Conservation (phyloP, 192 early-diverging fungal genomes). For the Linnemannia elongata region DNA sequence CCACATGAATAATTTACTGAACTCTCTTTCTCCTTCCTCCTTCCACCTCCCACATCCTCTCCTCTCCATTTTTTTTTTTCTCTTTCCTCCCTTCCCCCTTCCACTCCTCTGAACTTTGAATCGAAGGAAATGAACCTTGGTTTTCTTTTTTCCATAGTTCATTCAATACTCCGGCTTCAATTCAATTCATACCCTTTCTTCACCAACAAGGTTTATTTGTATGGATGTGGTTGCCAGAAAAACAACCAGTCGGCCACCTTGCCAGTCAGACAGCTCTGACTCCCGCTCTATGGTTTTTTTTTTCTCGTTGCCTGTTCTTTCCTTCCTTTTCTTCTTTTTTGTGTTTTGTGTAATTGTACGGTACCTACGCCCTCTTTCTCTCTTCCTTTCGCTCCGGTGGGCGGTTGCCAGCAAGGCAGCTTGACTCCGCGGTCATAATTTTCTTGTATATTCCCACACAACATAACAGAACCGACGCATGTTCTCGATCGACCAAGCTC, state of each 20-base stretch:
- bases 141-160: background rate
- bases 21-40: background rate
- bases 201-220: background rate
- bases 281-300: background rate
- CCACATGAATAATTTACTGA: background rate
- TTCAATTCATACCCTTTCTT: background rate
- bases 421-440: background rate
- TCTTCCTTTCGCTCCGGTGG: background rate
- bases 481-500: slow-evolving; percentile 1
- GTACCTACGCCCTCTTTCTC: background rate
- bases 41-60: background rate
- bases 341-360: background rate
- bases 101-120: background rate
- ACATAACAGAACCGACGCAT: background rate
- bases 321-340: background rate
- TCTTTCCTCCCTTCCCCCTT: background rate
- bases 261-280: background rate
- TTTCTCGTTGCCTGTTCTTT: background rate
- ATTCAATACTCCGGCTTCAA: background rate
- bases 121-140: background rate
- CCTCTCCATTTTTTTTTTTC: background rate
- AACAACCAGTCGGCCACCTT: background rate
- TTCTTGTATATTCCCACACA: background rate
- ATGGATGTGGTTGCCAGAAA: background rate
- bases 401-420: background rate